Percentiles rank a stretch among this genome's conserved stretches.
Conservation (phyloP, 345 rosid genomes). For the Draba incana region DNA sequence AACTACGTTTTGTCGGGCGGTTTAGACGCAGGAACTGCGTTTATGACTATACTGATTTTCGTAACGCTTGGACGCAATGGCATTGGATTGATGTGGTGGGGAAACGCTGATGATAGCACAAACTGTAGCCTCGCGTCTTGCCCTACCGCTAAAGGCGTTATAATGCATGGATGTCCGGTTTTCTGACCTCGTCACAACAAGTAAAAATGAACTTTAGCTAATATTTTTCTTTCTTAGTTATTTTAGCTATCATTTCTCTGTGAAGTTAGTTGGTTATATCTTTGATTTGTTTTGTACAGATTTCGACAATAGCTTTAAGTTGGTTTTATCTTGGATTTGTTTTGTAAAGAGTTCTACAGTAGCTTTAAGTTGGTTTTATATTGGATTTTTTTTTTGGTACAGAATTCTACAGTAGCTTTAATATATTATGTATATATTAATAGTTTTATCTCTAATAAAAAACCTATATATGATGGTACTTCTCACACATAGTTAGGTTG, state of each 20-base stretch:
- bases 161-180: constrained; percentile 61
- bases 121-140: constrained; percentile 69
- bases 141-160: constrained; percentile 68
- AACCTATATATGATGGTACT: too few species aligned
- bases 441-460: background rate
- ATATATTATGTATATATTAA: background rate
- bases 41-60: constrained; percentile 62
- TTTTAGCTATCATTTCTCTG: background rate
- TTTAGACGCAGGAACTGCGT: constrained; percentile 80
- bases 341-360: background rate
- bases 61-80: constrained; percentile 50
- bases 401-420: background rate
- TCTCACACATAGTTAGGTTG: too few species aligned
- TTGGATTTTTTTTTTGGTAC: background rate
- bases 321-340: background rate
- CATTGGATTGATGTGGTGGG: constrained; percentile 72
- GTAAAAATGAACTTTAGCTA: background rate
- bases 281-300: background rate
- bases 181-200: constrained; percentile 11
- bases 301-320: background rate
- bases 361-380: background rate
- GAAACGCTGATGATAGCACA: constrained; percentile 54
- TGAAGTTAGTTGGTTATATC: background rate
- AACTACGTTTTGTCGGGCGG: constrained; percentile 76
- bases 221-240: background rate